phyloP scores from a whole-genome alignment of 2,329 filamentous ascomycete genomes.

The Xylariomycetidae sp. region DNA sequence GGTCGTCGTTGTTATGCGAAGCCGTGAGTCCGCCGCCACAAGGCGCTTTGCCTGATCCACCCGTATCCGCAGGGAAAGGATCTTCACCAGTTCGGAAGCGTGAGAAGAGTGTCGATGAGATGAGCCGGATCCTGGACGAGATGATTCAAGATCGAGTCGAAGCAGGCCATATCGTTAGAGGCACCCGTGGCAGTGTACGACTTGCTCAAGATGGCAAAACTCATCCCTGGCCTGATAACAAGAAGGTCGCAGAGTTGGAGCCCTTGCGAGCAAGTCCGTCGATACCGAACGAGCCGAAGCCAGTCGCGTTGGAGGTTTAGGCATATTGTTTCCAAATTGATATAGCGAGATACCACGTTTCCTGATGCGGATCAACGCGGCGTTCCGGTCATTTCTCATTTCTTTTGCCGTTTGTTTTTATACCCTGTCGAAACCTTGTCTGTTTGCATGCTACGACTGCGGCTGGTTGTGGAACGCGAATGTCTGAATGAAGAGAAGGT shows the following conservation, averaged over 20 bases:
- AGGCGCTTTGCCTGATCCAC: slow-evolving; percentile 26
- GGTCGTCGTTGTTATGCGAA: slow-evolving; percentile 27
- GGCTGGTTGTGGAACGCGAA: slow-evolving; percentile 23
- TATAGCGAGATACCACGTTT: no score
- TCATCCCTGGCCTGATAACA: slow-evolving; percentile 29
- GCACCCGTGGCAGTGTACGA: slow-evolving; percentile 62
- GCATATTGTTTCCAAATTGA: no score
- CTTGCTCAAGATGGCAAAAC: slow-evolving; percentile 44
- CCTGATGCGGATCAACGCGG: no score
- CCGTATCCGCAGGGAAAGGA: slow-evolving; percentile 21
- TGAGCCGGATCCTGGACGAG: slow-evolving; percentile 89
- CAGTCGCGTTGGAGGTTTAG: slow-evolving; percentile 21
- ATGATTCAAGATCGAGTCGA: slow-evolving; percentile 92
- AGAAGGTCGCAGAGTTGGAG: slow-evolving; percentile 30
- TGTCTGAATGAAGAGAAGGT: slow-evolving; percentile 23
- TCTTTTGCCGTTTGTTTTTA: slow-evolving; percentile 29
- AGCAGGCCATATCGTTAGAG: slow-evolving; percentile 64
- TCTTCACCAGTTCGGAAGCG: slow-evolving; percentile 41
- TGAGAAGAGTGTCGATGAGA: slow-evolving; percentile 76
- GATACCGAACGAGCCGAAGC: slow-evolving; percentile 15
- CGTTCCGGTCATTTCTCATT: slow-evolving; percentile 27
- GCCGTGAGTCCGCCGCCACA: slow-evolving; percentile 29
- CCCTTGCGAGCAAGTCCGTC: slow-evolving; percentile 34
- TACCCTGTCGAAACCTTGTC: slow-evolving; percentile 32
- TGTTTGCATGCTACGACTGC: slow-evolving; percentile 29